Evolutionary conservation across 805 yeast genomes (phyloP).

Genomic region (Candida wancherniae): DNA sequence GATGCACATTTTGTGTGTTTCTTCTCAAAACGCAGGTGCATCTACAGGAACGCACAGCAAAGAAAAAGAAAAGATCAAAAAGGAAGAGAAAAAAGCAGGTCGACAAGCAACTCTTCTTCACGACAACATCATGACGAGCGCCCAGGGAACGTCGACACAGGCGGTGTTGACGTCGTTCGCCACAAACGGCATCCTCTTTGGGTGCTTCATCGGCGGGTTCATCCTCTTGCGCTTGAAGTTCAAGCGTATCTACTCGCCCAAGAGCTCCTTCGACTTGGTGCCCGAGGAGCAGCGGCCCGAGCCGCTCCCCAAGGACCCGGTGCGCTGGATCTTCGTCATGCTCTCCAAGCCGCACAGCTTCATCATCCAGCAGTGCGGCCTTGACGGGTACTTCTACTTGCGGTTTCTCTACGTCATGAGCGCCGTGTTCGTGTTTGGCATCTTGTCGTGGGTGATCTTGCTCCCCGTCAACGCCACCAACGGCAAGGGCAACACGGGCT

Average conservation of each 20-base stretch:
- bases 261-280: constrained; percentile 57
- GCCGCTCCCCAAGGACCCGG: constrained; percentile 64
- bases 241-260: constrained; percentile 79
- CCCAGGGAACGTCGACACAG: constrained; percentile 39
- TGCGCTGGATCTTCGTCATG: constrained; percentile 66
- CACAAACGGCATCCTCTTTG: constrained; percentile 63
- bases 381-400: constrained; percentile 91
- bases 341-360: constrained; percentile 66
- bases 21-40: too few relatives aligned
- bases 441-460: constrained; percentile 59
- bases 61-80: too few relatives aligned
- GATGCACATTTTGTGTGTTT: too few relatives aligned
- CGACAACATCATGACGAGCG: constrained; percentile 12
- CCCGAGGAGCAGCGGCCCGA: constrained; percentile 58
- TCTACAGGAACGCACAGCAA: too few relatives aligned
- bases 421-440: constrained; percentile 39
- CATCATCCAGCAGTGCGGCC: constrained; percentile 78
- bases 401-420: constrained; percentile 65
- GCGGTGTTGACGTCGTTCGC: constrained; percentile 69
- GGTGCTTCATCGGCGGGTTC: constrained; percentile 57
- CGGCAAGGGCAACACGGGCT: constrained; percentile 59
- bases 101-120: too few relatives aligned
- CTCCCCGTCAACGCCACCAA: constrained; percentile 79
- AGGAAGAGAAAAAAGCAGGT: too few relatives aligned
- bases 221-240: constrained; percentile 60